Evolutionary conservation across 192 early-diverging fungal genomes (phyloP), one percentile per base, ranked within the genome.

Genomic region (Dimargaris xerosporica): DNA sequence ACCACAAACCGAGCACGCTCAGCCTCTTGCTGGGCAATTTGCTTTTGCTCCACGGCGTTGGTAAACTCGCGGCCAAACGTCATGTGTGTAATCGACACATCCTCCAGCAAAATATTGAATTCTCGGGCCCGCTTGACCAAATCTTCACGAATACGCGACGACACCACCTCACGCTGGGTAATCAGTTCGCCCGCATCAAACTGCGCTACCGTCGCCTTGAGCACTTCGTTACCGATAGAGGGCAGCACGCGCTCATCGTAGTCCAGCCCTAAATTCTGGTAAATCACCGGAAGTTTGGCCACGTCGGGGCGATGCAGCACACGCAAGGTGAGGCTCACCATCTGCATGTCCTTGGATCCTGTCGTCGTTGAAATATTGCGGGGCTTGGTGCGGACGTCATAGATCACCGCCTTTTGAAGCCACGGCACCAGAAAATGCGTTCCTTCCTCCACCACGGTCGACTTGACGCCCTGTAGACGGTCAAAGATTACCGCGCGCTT

Each of bases 311-410:
- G 78, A 78, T 96, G 93, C 42, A 92, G 76, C 26, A 95, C 90
- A 78, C 91, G 87, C 52, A 95, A 78, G 60, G 91, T 95, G 69
- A 97, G 81, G 39, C 86, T 88, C 16, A 97, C 89, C 87, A 90
- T 93, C 68, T 99, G 96, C 96, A 99, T 96, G 72, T 99, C 96
- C 79, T 93, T 94, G 54, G 94, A 97, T 53, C 94, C 96, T n/a
- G 96, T 99, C 0, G 91, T 96, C 65, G 96, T 97, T 44, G 91
- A 90, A 70, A 99, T 99, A 77, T 96, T 88, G 66, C 96, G 86
- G 50, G 96, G 96, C 66, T 86, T 85, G 54, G 88, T 94, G 61
- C 96, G 91, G 48, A 95, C 89, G 70, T 99, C 96, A 62, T 84
- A 94, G 53, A 85, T 67, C 46, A 95, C 80, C 3, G 94, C 85